Conservation (phyloP, 1,284 basidiomycete genomes). For the Naganishia sp. region DNA sequence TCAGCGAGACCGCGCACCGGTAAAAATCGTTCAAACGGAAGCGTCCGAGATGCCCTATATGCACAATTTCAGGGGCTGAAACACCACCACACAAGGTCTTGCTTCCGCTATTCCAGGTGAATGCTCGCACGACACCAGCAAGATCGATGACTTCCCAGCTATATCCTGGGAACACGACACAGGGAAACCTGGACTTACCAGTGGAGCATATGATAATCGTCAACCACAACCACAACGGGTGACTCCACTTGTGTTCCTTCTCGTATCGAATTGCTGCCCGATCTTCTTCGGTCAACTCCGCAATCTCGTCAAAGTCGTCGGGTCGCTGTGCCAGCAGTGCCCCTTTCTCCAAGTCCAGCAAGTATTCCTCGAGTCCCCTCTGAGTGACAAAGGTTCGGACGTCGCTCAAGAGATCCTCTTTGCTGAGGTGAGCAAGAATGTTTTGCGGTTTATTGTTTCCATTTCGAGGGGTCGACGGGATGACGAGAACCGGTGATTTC, state of each 20-base stretch:
- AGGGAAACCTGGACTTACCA: background rate
- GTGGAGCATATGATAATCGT: constrained; percentile 41
- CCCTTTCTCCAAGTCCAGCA: constrained; percentile 54
- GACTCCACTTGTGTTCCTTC: constrained; percentile 60
- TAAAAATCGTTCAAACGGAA: background rate
- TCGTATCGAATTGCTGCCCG: constrained; percentile 58
- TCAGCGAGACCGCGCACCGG: background rate
- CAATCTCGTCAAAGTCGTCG: constrained; percentile 59
- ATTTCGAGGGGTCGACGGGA: background rate
- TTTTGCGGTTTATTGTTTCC: constrained; percentile 11
- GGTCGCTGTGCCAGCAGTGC: constrained; percentile 66
- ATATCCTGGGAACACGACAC: background rate
- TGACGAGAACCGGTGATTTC: background rate
- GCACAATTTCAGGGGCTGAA: no score
- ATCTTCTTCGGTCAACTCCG: constrained; percentile 66
- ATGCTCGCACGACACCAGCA: no score
- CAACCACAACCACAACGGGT: constrained; percentile 57
- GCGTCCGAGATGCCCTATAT: no score
- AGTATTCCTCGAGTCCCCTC: constrained; percentile 45
- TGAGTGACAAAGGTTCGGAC: constrained; percentile 12
- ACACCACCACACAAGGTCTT: no score
- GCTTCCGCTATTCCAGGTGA: no score
- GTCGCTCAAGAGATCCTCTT: constrained; percentile 22
- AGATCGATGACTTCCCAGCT: no score
- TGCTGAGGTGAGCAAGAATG: constrained; percentile 26